phyloP scores from a whole-genome alignment of 495 filamentous ascomycete genomes.

The Aspergillus affinis region DNA sequence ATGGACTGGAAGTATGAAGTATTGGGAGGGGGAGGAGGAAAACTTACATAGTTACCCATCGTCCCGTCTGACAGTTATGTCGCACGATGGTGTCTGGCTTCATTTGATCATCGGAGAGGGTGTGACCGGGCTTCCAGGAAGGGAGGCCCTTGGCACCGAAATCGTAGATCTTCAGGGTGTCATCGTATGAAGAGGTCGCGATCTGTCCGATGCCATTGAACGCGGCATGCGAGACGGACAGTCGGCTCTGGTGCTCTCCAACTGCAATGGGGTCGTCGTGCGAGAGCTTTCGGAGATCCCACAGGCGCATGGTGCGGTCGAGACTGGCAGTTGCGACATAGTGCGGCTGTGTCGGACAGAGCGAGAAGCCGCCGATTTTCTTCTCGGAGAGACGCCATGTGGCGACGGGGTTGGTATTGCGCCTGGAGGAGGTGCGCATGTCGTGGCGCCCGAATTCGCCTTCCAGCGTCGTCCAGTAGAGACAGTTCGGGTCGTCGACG shows the following conservation, averaged over 20 bases:
- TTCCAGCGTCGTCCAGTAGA: conserved; percentile 86
- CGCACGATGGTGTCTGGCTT: conserved; percentile 64
- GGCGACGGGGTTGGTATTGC: conserved; percentile 45
- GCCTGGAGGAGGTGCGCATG: conserved; percentile 59
- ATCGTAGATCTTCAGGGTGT: conserved; percentile 89
- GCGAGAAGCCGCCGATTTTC: conserved; percentile 91
- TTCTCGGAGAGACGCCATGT: conserved; percentile 81
- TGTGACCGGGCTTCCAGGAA: conserved; percentile 62
- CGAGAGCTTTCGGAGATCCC: conserved; percentile 85
- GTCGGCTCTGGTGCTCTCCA: conserved; percentile 74
- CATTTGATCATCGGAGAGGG: conserved; percentile 61
- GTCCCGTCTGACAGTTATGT: conserved; percentile 96
- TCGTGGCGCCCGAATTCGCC: conserved; percentile 80
- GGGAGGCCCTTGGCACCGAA: conserved; percentile 58
- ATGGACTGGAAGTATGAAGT: too few relatives aligned
- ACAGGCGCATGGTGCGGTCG: conserved; percentile 85
- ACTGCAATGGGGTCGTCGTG: conserved; percentile 62
- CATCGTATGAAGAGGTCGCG: conserved; percentile 91
- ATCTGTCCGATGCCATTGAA: conserved; percentile 81
- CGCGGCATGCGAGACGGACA: conserved; percentile 88
- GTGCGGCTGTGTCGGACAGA: conserved; percentile 75
- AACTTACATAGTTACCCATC: conserved; percentile 70
- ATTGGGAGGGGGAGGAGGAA: too few relatives aligned
- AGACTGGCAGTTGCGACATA: conserved; percentile 88
- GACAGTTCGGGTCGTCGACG: conserved; percentile 62